Evolutionary conservation across 805 yeast genomes (phyloP).

Genomic region (Candida rishiriensis): DNA sequence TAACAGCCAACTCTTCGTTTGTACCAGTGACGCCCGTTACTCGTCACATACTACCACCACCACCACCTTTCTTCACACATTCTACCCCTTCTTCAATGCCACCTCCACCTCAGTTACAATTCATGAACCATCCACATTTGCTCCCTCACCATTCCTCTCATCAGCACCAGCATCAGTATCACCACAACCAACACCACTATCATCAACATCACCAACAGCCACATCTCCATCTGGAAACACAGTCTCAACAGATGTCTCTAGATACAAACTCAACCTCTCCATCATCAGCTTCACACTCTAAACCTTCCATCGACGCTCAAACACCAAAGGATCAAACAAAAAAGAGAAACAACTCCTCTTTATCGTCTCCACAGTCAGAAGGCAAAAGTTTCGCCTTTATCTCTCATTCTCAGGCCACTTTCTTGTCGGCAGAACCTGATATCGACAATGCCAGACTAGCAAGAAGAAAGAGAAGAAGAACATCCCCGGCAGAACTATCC

Average conservation of each 20-base stretch:
- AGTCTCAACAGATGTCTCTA: too few relatives aligned
- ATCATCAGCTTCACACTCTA: too few relatives aligned
- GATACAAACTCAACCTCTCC: too few relatives aligned
- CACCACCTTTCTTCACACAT: conserved; percentile 18
- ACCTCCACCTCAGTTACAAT: conserved; percentile 10
- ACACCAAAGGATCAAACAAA: conserved; percentile 3
- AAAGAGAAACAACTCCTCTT: conserved; percentile 5
- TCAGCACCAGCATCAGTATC: not conserved
- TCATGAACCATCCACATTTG: not conserved
- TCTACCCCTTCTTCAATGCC: conserved; percentile 15
- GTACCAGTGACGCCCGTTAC: conserved; percentile 19
- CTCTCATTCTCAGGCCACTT: conserved; percentile 87
- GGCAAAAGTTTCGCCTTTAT: conserved; percentile 73
- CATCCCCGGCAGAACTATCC: conserved; percentile 80
- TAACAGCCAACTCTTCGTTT: conserved; percentile 9
- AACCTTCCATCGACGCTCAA: not conserved
- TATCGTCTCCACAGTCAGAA: conserved; percentile 19
- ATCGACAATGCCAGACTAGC: conserved; percentile 92
- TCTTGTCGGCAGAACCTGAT: conserved; percentile 73
- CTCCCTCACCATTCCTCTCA: not conserved
- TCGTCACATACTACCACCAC: conserved; percentile 16
- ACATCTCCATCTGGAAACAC: not conserved
- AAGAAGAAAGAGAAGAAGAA: conserved; percentile 91
- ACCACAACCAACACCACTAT: not conserved
- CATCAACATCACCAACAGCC: not conserved